Evolutionary conservation across 2,329 filamentous ascomycete species (phyloP).

Genomic region (Fusarium nematophilum): DNA sequence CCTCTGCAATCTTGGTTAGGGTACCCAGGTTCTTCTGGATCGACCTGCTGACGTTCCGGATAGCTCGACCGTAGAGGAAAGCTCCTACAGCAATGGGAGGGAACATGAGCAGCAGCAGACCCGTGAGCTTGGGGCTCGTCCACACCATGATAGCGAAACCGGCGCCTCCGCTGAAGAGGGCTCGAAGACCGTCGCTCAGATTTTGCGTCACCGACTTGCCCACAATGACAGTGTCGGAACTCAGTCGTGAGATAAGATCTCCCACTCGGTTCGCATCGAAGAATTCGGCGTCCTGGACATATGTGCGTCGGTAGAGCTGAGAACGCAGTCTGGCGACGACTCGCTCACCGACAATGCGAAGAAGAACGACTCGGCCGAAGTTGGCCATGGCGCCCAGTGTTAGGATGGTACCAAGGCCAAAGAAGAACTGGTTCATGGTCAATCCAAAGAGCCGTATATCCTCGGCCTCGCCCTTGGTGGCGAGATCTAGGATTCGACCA

Average conservation of each 20-base stretch:
- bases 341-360: constrained; percentile 93
- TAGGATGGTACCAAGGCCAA: constrained; percentile 79
- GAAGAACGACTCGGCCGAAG: constrained; percentile 91
- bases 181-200: constrained; percentile 92
- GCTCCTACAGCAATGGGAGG: constrained; percentile 91
- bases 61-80: constrained; percentile 89
- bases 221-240: constrained; percentile 96
- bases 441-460: constrained; percentile 83
- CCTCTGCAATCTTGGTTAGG: constrained; percentile 96
- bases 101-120: constrained; percentile 86
- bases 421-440: constrained; percentile 88
- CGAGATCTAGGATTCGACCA: constrained; percentile 92
- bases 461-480: constrained; percentile 77
- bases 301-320: constrained; percentile 89
- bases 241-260: constrained; percentile 93
- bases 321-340: constrained; percentile 92
- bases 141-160: constrained; percentile 96
- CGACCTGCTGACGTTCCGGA: constrained; percentile 88
- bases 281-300: constrained; percentile 98
- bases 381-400: constrained; percentile 89
- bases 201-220: constrained; percentile 99
- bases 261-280: constrained; percentile 98
- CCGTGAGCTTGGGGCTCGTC: constrained; percentile 90
- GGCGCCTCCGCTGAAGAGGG: constrained; percentile 88
- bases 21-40: constrained; percentile 95